Conservation (phyloP, 768 basidiomycete genomes). For the Pleurotus pulmonarius region DNA sequence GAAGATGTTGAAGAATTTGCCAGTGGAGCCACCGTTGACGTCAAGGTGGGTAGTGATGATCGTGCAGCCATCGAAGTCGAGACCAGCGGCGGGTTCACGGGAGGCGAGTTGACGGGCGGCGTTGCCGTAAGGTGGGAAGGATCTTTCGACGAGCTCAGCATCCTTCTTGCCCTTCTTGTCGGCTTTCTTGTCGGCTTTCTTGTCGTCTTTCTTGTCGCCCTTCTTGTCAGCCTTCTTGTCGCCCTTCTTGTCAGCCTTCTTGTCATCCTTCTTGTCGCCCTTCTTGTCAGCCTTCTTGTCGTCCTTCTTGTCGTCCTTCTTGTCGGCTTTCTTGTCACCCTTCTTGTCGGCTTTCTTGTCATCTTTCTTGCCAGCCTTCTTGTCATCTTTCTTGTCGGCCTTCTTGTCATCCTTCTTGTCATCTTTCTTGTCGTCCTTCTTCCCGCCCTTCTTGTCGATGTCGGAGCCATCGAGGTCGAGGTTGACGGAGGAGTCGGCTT, state of each 20-base stretch:
- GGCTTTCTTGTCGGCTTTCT: background rate
- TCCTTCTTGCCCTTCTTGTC: conserved; percentile 5
- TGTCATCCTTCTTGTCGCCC: background rate
- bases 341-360: background rate
- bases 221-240: background rate
- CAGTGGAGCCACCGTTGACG: conserved; percentile 1
- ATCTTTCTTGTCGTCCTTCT: background rate
- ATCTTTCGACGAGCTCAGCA: background rate
- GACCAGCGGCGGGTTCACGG: background rate
- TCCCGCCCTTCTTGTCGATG: background rate
- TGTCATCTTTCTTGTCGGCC: background rate
- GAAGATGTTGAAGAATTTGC: conserved; percentile 7
- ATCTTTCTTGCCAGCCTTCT: background rate
- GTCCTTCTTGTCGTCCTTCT: background rate
- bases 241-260: background rate
- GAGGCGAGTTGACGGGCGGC: background rate
- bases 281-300: conserved; percentile 1
- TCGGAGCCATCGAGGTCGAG: conserved; percentile 3
- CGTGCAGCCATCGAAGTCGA: conserved; percentile 3
- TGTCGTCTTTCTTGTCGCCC: background rate
- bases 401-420: background rate
- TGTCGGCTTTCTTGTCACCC: background rate
- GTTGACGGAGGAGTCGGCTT: background rate
- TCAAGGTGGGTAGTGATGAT: conserved; percentile 2
- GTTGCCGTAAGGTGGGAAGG: background rate